Base-by-base conservation (phyloP, 768 basidiomycete genomes). In the Hemileccinum rubropunctum region DNA sequence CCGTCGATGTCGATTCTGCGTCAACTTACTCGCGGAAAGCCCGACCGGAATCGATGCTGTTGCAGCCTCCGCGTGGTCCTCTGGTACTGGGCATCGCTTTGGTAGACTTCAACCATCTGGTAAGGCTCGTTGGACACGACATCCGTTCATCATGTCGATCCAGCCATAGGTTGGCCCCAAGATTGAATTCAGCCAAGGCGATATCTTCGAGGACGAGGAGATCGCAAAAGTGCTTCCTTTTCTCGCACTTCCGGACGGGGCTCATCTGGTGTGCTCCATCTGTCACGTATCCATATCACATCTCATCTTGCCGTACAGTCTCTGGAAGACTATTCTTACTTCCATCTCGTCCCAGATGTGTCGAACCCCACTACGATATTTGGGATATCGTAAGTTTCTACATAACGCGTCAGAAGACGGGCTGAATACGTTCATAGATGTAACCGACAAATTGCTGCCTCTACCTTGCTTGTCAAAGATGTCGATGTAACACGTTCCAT, bases 101-200 rank as follows among this genome's bases (percentile, higher is more conserved):
- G n/a, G 85, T 97, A 30, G 94, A 97, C 64, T 97, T 97, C 65
- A 94, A 97, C 66, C 94, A 97, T 71, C 70, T 94, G 63, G 94
- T 93, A 64, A 61, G 79, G 21, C 18, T 39, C 28, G n/a, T 42
- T 45, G 35, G 36, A 52, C 36, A 43, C 36, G 36, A 14, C 34
- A 30, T 20, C 30, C 23, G 51, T 40, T 59, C 39, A 55, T 54
- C 50, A 45, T 46, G 48, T 56, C 52, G 34, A 61, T 33, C 37
- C 43, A 35, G 40, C 33, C 43, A 38, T 66, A 95, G 86, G 86
- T 98, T 42, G 97, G 97, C 1, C 97, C 97, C 17, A 84, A 82
- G 42, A 88, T 98, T 48, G 94, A 99, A 59, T 88, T 90, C 53
- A 81, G 80, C 15, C 74, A 81, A 59, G 90, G 89, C 3, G 83